These are phyloP conservation scores for Carex parvula DNA, from an alignment of 176 grass and related monocot genomes.

Conservation along the genomic window DNA sequence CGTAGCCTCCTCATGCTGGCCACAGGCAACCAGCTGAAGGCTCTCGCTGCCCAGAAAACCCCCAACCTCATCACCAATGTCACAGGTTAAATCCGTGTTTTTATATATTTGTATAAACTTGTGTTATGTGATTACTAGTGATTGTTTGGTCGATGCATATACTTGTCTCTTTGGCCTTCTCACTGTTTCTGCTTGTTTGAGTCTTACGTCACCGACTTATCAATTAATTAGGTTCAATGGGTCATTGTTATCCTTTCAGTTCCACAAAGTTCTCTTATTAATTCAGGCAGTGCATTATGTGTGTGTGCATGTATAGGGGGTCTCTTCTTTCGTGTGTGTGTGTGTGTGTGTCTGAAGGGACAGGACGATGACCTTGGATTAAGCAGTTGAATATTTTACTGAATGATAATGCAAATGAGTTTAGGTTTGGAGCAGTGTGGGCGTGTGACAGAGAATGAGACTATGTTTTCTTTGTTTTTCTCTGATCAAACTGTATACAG, in stretches of 20 bases:
- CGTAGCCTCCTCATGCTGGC: slow-evolving; percentile 83
- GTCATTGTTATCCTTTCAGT: not conserved
- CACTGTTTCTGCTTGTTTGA: not conserved
- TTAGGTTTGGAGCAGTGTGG: not conserved
- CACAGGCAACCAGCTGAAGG: slow-evolving; percentile 89
- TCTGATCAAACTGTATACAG: not conserved
- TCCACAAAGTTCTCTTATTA: not conserved
- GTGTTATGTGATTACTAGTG: not conserved
- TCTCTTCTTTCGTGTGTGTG: not conserved
- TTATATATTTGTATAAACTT: not conserved
- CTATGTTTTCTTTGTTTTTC: not conserved
- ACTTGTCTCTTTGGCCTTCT: not conserved
- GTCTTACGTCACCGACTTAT: not conserved
- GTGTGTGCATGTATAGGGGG: not conserved
- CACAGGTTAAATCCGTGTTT: slow-evolving; percentile 47
- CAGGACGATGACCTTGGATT: not conserved
- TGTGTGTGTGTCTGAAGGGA: not conserved
- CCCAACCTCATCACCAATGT: slow-evolving; percentile 95
- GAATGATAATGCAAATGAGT: not conserved
- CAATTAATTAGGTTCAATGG: not conserved
- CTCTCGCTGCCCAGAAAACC: slow-evolving; percentile 73
- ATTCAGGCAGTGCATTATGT: not conserved
- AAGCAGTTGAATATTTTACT: not conserved
- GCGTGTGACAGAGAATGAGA: not conserved
- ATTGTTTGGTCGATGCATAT: not conserved